Base-by-base conservation (phyloP, 2,329 filamentous ascomycete genomes). In the Teratosphaeria zuluensis region DNA sequence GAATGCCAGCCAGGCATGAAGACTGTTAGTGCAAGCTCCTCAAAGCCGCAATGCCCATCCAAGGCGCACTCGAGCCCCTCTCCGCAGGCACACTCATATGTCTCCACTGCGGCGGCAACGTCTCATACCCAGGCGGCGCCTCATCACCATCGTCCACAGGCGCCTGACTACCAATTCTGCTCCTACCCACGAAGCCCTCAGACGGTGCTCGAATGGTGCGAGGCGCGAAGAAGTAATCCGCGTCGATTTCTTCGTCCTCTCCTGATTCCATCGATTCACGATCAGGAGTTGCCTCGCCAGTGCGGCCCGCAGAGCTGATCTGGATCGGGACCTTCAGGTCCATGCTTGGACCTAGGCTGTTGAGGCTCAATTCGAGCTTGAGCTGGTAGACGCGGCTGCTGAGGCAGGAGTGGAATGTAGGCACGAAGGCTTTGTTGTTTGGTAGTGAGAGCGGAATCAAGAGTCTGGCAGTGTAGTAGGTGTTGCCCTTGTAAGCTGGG, bases 351-450 rank as follows among this genome's bases (percentile, higher is more conserved):
- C 79, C 77, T 0, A 79, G 78, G 64, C 30, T n/a, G 4, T 81
- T 78, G 55, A 82, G 77, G 3, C 80, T 77, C 24, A 89, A 71
- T 14, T 77, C 75, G 58, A 89, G 72, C 56, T 84, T 80, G 14
- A 90, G 77, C 3, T 76, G 71, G 69, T 90, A 89, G 19, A 78
- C 74, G 56, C 87, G 79, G n/a, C 82, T 84, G 52, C 84, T 74
- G 56, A 89, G 78, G 69, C 86, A 90, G 46, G 81, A 80, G 74
- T 88, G 84, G 73, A 89, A 90, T 2, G 85, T 86, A 1, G 86
- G 87, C 21, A 87, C 74, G 69, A 87, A 87, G 30, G 79, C 74
- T 64, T 85, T 87, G 62, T 75, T 75, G 8, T 54, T 61, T 0
- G 86, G 85, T 0, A 88, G 77, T 0, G 79, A 79, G 65, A 89